phyloP scores from a whole-genome alignment of 306 rosid genomes.

The Quercus gilva region DNA sequence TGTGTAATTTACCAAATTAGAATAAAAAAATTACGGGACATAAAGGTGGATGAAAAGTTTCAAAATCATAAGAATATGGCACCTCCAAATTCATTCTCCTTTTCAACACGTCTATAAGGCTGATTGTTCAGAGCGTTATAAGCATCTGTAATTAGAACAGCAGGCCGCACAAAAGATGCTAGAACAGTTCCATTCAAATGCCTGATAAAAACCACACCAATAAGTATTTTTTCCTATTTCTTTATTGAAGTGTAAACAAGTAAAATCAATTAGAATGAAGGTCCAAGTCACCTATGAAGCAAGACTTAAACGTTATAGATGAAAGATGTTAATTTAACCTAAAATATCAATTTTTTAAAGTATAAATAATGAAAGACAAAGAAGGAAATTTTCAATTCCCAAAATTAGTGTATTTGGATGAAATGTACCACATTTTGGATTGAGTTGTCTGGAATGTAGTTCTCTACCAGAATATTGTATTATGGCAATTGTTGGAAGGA shows the following conservation, averaged over 20 bases:
- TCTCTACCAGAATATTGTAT: not conserved
- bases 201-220: constrained; percentile 54
- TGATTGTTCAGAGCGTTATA: constrained; percentile 97
- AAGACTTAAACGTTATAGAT: not conserved
- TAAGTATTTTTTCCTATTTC: constrained; percentile 27
- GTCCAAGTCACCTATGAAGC: not conserved
- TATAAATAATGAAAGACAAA: not conserved
- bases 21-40: not conserved
- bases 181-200: constrained; percentile 93
- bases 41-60: not conserved
- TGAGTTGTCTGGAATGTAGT: not conserved
- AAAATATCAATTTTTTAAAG: not conserved
- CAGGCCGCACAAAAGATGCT: constrained; percentile 85
- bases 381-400: not conserved
- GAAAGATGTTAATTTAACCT: not conserved
- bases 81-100: constrained; percentile 97
- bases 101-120: constrained; percentile 90
- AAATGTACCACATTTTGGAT: not conserved
- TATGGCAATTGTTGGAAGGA: not conserved
- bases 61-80: constrained; percentile 22
- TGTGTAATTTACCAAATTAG: too few relatives aligned
- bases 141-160: constrained; percentile 96
- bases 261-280: not conserved
- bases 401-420: not conserved
- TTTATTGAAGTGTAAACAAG: not conserved